These are phyloP conservation scores for Ottelia alismoides DNA, from an alignment of 106 monocot species.

Conservation along the genomic window DNA sequence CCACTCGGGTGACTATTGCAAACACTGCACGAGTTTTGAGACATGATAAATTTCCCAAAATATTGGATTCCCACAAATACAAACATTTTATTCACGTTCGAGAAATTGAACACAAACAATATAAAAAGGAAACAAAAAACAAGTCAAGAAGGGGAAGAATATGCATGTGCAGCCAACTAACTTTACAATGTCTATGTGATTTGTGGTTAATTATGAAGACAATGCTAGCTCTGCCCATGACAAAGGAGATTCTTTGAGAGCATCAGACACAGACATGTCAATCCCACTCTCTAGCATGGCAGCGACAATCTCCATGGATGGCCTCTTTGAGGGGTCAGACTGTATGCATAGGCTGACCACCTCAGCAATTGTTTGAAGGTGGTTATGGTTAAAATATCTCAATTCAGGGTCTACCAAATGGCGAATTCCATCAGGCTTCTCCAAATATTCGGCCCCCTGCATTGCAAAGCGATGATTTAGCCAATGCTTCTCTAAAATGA, in stretches of 20 bases:
- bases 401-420: slow-evolving; percentile 66
- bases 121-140: no score
- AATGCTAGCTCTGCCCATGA: slow-evolving; percentile 74
- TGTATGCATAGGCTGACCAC: slow-evolving; percentile 61
- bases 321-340: slow-evolving; percentile 65
- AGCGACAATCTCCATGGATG: slow-evolving; percentile 74
- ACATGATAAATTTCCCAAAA: no score
- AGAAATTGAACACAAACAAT: no score
- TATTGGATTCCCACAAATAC: no score
- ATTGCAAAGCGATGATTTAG: slow-evolving; percentile 3
- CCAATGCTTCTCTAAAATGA: no score
- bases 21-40: no score
- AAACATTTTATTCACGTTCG: no score
- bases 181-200: no score
- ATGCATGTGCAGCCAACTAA: no score
- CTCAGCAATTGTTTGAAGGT: slow-evolving; percentile 49
- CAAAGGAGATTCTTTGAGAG: slow-evolving; percentile 60
- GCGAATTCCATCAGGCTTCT: slow-evolving; percentile 46
- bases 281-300: slow-evolving; percentile 76
- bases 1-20: no score
- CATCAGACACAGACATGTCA: slow-evolving; percentile 52
- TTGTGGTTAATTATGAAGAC: slow-evolving; percentile 19
- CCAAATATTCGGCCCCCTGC: slow-evolving; percentile 62
- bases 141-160: no score
- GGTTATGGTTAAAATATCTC: slow-evolving; percentile 46